These are phyloP conservation scores for Tylopilus vinaceipallidus DNA, from an alignment of 768 basidiomycete genomes.

Conservation along the genomic window DNA sequence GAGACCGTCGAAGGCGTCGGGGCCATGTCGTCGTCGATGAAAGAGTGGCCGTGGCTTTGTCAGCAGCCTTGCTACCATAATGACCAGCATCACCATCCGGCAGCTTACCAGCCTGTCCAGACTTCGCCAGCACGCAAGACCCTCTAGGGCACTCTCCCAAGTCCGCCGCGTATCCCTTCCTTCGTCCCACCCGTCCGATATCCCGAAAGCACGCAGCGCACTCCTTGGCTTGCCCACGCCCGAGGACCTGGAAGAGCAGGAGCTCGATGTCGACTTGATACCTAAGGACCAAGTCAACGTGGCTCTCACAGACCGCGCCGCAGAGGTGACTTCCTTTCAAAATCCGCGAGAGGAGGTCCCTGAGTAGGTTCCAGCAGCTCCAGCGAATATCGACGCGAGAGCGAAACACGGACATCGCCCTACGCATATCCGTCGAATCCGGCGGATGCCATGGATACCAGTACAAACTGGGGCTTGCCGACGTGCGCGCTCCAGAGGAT, in stretches of 20 bases:
- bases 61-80: too few relatives aligned
- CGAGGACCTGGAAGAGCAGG: conserved; percentile 55
- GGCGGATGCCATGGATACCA: conserved; percentile 98
- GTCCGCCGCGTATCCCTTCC: conserved; percentile 4
- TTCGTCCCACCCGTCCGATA: conserved; percentile 32
- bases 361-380: conserved; percentile 62
- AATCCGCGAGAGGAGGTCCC: background rate
- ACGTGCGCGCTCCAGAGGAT: conserved; percentile 63
- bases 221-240: conserved; percentile 50
- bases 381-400: conserved; percentile 59
- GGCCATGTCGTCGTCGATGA: conserved; percentile 14
- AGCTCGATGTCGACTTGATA: conserved; percentile 61
- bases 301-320: conserved; percentile 69
- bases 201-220: conserved; percentile 46
- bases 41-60: background rate
- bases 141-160: background rate
- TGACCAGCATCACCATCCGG: conserved; percentile 6
- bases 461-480: conserved; percentile 85
- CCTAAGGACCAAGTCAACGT: conserved; percentile 53
- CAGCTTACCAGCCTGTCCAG: too few relatives aligned
- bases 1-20: conserved; percentile 55
- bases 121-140: too few relatives aligned
- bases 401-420: conserved; percentile 58
- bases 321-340: conserved; percentile 50
- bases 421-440: conserved; percentile 84